Base-by-base conservation (phyloP, 352 stramenopile genomes). In the Phytophthora palmivora region DNA sequence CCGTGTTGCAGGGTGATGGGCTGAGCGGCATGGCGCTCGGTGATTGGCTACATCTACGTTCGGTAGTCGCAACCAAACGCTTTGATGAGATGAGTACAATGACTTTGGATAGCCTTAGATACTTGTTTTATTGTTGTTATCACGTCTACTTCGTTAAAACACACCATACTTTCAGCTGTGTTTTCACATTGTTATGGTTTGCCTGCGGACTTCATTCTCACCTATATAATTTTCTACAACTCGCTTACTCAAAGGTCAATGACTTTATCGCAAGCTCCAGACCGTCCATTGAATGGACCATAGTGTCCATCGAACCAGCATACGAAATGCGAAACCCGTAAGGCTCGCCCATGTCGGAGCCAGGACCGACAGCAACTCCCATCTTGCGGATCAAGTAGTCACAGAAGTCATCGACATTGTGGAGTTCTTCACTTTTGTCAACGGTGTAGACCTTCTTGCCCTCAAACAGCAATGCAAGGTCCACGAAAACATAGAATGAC, bases 401-500 rank as follows among this genome's bases (percentile, higher is more conserved):
- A 76, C 93, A 98, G 44, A 95, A 91, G 54, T 90, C 81, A 47
- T 88, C 83, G 4, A 75, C 69, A 37, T 79, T 72, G 42, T 71
- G 22, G 12, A 88, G 55, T 30, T 67, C 51, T 36, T 79, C 57
- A 22, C 52, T 63, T 19, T 61, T 63, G 16, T 72, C 71, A 0
- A 53, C 39, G 2, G 60, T 74, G 43, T 60, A 76, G 15, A 69
- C 77, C 26, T 67, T 79, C 62, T 79, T 83, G 34, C 69, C 88
- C 16, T 76, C 70, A 49, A 94, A 91, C 55, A 87, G 83, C 37
- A 66, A 33, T 7, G 73, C 79, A 2, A 99, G 75, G 63, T 99
- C 94, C 15, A 97, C 80, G 37, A 99, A 91, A n/a, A 98, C 79
- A 68, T 99, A 99, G 74, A 99, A 98, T 9, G 97, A 94, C 11